These are phyloP conservation scores for Candida golubevii DNA, from an alignment of 805 yeast genomes.

Conservation along the genomic window DNA sequence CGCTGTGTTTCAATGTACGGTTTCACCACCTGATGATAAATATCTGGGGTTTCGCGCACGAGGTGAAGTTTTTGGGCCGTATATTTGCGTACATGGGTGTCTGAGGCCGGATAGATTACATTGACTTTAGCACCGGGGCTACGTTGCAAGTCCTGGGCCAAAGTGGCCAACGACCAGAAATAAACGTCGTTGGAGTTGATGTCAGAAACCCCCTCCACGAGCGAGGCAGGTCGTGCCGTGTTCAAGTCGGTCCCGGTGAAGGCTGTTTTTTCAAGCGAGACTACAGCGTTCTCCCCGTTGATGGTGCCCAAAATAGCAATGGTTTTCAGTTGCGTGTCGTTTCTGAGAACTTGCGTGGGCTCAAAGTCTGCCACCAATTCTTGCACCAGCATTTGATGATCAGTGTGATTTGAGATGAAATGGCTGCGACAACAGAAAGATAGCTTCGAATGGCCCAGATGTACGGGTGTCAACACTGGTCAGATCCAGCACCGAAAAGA, in stretches of 20 bases:
- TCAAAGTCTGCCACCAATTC: constrained; percentile 6
- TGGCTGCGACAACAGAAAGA: too few relatives aligned
- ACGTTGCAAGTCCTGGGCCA: constrained; percentile 43
- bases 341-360: constrained; percentile 38
- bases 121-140: constrained; percentile 67
- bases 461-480: too few relatives aligned
- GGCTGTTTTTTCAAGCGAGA: constrained; percentile 69
- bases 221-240: constrained; percentile 17
- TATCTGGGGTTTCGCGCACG: constrained; percentile 76
- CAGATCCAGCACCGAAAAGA: too few relatives aligned
- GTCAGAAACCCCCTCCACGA: constrained; percentile 20
- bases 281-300: constrained; percentile 55
- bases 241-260: constrained; percentile 28
- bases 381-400: not conserved
- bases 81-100: constrained; percentile 75
- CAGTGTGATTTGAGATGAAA: too few relatives aligned
- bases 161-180: constrained; percentile 65
- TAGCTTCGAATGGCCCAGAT: too few relatives aligned
- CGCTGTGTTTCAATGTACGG: constrained; percentile 77
- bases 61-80: constrained; percentile 55
- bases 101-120: constrained; percentile 85
- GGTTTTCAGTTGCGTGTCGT: constrained; percentile 65
- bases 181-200: constrained; percentile 79
- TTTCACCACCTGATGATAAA: constrained; percentile 54
- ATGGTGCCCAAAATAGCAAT: constrained; percentile 69